phyloP scores from a whole-genome alignment of 805 yeast genomes.

The Tetrapisispora taiwanensis region DNA sequence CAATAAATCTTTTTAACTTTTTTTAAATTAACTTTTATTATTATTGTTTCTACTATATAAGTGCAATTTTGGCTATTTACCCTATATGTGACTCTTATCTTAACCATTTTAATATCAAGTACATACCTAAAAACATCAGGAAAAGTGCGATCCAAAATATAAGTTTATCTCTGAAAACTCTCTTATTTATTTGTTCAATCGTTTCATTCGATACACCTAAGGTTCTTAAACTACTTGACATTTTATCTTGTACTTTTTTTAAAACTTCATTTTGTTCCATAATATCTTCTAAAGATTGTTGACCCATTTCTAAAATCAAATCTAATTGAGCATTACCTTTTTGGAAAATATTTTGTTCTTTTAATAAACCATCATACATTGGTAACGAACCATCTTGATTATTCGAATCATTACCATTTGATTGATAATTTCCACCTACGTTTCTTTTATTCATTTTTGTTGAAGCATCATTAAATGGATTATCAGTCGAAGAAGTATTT shows the following conservation, averaged over 20 bases:
- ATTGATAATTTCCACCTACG: conserved; percentile 6
- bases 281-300: conserved; percentile 72
- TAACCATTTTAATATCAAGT: conserved; percentile 52
- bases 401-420: background rate
- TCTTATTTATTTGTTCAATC: conserved; percentile 63
- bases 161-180: conserved; percentile 80
- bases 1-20: background rate
- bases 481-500: conserved; percentile 8
- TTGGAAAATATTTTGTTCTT: conserved; percentile 54
- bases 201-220: conserved; percentile 83
- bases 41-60: background rate
- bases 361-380: conserved; percentile 52
- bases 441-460: conserved; percentile 26
- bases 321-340: conserved; percentile 78
- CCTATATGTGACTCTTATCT: conserved; percentile 28
- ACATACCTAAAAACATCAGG: conserved; percentile 55
- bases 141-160: conserved; percentile 69
- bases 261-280: conserved; percentile 75
- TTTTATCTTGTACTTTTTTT: conserved; percentile 45
- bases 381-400: conserved; percentile 11
- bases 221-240: conserved; percentile 63
- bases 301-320: conserved; percentile 83
- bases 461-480: conserved; percentile 20
- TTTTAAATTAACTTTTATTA: background rate
- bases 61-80: background rate